Evolutionary conservation across 2,329 filamentous ascomycete species (phyloP).

Genomic region (Teratosphaeria zuluensis): DNA sequence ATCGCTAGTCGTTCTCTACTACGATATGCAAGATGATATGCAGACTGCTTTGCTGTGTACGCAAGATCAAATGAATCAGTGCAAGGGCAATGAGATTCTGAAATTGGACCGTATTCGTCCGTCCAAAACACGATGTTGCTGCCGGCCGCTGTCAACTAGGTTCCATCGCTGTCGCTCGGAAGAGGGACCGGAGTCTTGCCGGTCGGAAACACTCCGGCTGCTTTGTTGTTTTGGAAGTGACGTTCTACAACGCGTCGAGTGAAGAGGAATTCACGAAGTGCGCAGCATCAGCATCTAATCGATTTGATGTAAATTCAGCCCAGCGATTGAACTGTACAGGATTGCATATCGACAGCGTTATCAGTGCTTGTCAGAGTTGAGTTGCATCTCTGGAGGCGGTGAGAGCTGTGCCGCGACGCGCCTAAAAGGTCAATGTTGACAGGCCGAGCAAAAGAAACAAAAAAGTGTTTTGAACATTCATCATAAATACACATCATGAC

Average conservation of each 20-base stretch:
- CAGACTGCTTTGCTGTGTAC: background rate
- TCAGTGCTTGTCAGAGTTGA: background rate
- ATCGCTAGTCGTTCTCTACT: background rate
- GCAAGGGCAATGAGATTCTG: background rate
- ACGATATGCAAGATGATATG: background rate
- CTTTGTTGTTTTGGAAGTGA: no score
- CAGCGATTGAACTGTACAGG: background rate
- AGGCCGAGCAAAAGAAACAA: background rate
- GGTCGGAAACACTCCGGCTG: background rate
- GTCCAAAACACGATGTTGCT: background rate
- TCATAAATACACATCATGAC: slow-evolving; percentile 1
- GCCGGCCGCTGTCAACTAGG: background rate
- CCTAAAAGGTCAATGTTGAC: background rate
- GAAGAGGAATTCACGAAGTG: background rate
- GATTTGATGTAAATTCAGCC: background rate
- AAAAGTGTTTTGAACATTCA: background rate
- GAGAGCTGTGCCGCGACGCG: background rate
- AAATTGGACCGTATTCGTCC: background rate
- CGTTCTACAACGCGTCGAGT: background rate
- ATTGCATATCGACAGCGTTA: background rate
- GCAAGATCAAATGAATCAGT: background rate
- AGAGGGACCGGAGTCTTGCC: background rate
- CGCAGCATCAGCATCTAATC: background rate
- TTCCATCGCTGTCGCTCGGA: background rate
- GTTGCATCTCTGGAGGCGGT: background rate